Conservation (phyloP, 2,329 filamentous ascomycete species). For the Cordyceps pruinosa region DNA sequence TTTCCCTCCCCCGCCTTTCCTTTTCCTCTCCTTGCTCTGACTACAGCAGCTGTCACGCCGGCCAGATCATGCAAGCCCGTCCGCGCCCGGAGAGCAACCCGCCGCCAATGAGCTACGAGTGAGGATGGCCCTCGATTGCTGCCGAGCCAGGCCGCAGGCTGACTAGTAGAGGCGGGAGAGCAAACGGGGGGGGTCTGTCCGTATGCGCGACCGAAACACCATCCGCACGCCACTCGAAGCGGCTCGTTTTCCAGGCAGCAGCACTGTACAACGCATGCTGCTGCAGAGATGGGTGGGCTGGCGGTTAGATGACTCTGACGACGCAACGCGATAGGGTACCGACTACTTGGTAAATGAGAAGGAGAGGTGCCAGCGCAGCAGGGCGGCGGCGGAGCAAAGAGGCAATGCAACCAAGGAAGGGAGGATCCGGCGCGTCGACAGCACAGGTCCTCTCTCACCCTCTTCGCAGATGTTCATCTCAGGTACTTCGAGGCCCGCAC, state of each 20-base stretch:
- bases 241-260: not conserved
- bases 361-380: constrained; percentile 9
- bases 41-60: too few relatives aligned
- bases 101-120: not conserved
- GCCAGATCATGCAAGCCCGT: too few relatives aligned
- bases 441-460: not conserved
- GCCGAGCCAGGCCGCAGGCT: too few relatives aligned
- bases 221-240: not conserved
- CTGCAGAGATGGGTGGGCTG: not conserved
- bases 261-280: not conserved
- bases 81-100: not conserved
- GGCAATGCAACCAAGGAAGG: not conserved
- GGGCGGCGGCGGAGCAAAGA: not conserved
- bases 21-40: too few relatives aligned
- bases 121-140: too few relatives aligned
- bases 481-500: too few relatives aligned
- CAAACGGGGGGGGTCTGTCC: not conserved
- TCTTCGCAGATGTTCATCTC: not conserved
- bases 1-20: too few relatives aligned
- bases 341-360: constrained; percentile 10
- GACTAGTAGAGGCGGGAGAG: too few relatives aligned
- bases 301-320: not conserved
- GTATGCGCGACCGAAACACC: not conserved
- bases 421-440: not conserved
- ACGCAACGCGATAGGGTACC: constrained; percentile 5